phyloP scores from a whole-genome alignment of 1,284 basidiomycete genomes.

The Macrocystidia cucumis region DNA sequence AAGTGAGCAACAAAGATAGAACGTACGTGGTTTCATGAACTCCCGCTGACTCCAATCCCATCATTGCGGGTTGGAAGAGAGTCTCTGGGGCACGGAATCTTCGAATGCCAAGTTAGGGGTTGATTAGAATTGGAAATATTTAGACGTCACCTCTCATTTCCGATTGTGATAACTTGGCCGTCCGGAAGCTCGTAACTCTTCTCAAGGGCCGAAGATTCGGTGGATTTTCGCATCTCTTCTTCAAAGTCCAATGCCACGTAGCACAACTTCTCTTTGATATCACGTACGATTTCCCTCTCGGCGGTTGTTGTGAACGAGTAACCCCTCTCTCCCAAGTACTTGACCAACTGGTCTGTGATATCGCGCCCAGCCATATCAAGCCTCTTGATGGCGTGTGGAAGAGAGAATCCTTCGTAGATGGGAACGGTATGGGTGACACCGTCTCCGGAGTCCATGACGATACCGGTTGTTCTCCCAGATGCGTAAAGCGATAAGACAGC shows the following conservation, averaged over 20 bases:
- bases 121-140: neutral
- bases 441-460: conserved; percentile 91
- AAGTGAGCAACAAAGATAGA: conserved; percentile 1
- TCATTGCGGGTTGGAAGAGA: conserved; percentile 93
- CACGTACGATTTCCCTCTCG: conserved; percentile 93
- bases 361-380: conserved; percentile 95
- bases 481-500: conserved; percentile 91
- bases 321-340: conserved; percentile 91
- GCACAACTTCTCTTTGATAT: conserved; percentile 98
- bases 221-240: conserved; percentile 91
- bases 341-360: conserved; percentile 88
- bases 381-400: conserved; percentile 92
- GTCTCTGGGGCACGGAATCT: conserved; percentile 96
- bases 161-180: conserved; percentile 95
- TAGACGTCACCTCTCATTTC: conserved; percentile 73
- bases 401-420: conserved; percentile 93
- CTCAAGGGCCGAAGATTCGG: conserved; percentile 87
- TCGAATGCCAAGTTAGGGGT: neutral
- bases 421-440: conserved; percentile 93
- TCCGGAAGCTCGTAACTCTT: conserved; percentile 97
- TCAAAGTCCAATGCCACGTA: conserved; percentile 97
- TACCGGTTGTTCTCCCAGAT: conserved; percentile 89
- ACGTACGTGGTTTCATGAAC: conserved; percentile 92
- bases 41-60: conserved; percentile 90
- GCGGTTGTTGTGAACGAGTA: conserved; percentile 94